Percentiles rank a stretch among this genome's conserved stretches.
phyloP scores from a whole-genome alignment of 257 asterid genomes.

The Solanum dulcamara region DNA sequence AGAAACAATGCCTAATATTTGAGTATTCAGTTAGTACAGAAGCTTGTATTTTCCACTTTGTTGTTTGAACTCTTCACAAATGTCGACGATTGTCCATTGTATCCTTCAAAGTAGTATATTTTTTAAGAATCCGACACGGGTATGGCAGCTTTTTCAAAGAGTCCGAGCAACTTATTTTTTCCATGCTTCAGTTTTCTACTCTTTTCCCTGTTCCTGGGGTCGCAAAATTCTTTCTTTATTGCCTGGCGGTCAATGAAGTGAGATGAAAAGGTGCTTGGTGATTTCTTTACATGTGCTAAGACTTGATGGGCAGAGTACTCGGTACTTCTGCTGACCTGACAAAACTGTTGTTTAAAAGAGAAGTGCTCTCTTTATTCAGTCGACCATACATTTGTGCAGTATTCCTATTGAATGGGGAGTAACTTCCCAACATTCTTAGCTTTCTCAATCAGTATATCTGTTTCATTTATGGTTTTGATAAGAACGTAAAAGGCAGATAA shows the following conservation, averaged over 20 bases:
- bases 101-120: neutral
- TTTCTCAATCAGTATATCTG: neutral
- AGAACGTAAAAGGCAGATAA: neutral
- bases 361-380: neutral
- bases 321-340: neutral
- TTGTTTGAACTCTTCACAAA: neutral
- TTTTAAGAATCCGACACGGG: neutral
- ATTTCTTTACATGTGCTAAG: neutral
- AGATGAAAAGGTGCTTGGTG: neutral
- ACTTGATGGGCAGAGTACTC: neutral
- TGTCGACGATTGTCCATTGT: neutral
- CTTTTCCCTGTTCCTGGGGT: neutral
- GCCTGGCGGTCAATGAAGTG: neutral
- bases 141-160: neutral
- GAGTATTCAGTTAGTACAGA: neutral
- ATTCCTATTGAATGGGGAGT: neutral
- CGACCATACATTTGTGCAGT: neutral
- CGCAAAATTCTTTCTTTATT: neutral
- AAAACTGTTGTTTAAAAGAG: neutral
- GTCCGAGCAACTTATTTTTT: neutral
- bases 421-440: neutral
- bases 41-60: neutral
- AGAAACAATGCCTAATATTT: constrained; percentile 10
- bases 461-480: neutral
- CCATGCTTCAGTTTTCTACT: neutral